Percentiles rank a stretch among this genome's conserved stretches.
Evolutionary conservation across 1,139 yeast genomes (phyloP).

Genomic region (Geotrichum europaeum): DNA sequence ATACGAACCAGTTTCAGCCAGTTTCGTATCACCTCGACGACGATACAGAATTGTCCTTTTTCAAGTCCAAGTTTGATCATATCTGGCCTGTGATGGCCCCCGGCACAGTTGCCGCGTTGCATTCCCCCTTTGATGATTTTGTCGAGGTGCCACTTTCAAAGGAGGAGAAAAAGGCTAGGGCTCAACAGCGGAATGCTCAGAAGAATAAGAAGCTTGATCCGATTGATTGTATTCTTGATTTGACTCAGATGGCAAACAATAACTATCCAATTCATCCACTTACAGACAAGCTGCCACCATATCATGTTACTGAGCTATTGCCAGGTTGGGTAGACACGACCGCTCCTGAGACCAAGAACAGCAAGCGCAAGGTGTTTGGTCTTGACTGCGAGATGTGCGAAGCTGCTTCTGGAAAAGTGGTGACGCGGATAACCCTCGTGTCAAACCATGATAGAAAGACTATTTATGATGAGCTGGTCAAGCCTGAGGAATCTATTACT

Average conservation of each 20-base stretch:
- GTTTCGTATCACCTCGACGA: slow-evolving; percentile 19
- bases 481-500: slow-evolving; percentile 64
- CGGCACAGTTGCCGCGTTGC: slow-evolving; percentile 55
- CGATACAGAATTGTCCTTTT: slow-evolving; percentile 35
- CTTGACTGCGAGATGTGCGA: slow-evolving; percentile 92
- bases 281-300: slow-evolving; percentile 25
- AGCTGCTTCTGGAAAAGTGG: slow-evolving; percentile 53
- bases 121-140: slow-evolving; percentile 40
- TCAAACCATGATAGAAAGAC: slow-evolving; percentile 51
- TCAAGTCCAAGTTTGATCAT: slow-evolving; percentile 39
- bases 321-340: slow-evolving; percentile 56
- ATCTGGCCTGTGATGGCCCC: slow-evolving; percentile 50
- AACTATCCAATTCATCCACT: slow-evolving; percentile 57
- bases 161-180: slow-evolving; percentile 40
- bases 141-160: slow-evolving; percentile 51
- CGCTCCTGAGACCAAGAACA: slow-evolving; percentile 22
- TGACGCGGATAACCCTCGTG: slow-evolving; percentile 72
- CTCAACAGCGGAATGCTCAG: slow-evolving; percentile 19
- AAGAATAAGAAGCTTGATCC: slow-evolving; percentile 35
- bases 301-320: slow-evolving; percentile 15
- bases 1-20: slow-evolving; percentile 20
- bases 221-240: slow-evolving; percentile 47
- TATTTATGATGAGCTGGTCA: slow-evolving; percentile 66
- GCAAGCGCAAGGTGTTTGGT: slow-evolving; percentile 62
- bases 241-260: slow-evolving; percentile 43